Evolutionary conservation across 192 early-diverging fungal genomes (phyloP).

Genomic region (Diversispora epigaea): DNA sequence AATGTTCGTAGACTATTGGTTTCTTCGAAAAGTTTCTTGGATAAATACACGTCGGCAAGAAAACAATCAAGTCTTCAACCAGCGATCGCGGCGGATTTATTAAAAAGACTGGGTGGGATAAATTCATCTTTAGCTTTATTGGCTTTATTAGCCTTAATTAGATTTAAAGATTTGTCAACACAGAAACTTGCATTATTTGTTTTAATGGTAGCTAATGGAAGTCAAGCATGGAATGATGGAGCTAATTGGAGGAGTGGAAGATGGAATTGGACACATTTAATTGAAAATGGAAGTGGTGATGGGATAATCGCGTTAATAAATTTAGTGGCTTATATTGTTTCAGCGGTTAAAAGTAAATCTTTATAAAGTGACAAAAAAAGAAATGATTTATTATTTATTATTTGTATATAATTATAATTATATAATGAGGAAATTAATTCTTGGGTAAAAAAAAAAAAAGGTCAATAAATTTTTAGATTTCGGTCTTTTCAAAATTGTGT

Average conservation of each 20-base stretch:
- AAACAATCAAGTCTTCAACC: not conserved
- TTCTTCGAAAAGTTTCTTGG: not conserved
- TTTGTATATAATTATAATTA: too few species aligned
- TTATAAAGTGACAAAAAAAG: not conserved
- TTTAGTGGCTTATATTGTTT: conserved; percentile 13
- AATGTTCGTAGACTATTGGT: not conserved
- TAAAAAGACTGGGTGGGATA: conserved; percentile 6
- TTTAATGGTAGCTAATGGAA: not conserved
- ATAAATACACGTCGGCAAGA: not conserved
- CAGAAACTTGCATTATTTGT: conserved; percentile 23
- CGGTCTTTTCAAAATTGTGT: too few species aligned
- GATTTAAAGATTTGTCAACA: conserved; percentile 9
- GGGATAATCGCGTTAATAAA: conserved; percentile 2
- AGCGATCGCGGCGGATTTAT: conserved; percentile 4
- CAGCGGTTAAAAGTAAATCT: conserved; percentile 1
- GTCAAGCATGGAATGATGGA: conserved; percentile 1
- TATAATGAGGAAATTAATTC: too few species aligned
- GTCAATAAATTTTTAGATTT: too few species aligned
- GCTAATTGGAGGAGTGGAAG: conserved; percentile 18
- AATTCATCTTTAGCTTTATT: conserved; percentile 3
- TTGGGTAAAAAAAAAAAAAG: too few species aligned
- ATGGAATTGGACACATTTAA: conserved; percentile 18
- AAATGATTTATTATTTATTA: too few species aligned
- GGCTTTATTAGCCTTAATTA: conserved; percentile 3
- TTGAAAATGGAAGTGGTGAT: not conserved